Percentiles rank a stretch among this genome's conserved stretches.
These are phyloP conservation scores for Candida buenavistaensis DNA, from an alignment of 1,139 yeast genomes.

Conservation along the genomic window DNA sequence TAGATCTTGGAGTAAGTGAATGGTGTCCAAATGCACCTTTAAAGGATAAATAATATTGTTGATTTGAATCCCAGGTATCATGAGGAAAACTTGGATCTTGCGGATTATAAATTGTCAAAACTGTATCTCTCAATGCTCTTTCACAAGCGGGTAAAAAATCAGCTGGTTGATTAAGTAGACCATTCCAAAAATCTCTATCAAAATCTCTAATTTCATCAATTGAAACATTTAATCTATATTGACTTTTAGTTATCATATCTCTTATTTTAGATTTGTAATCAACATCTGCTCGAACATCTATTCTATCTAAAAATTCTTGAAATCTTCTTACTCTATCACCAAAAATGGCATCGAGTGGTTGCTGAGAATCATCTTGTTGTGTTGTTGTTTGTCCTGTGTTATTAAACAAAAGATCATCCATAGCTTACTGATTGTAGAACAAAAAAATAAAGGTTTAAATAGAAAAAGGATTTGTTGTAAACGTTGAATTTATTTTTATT, in stretches of 20 bases:
- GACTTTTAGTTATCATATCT: slow-evolving; percentile 65
- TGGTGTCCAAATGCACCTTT: slow-evolving; percentile 92
- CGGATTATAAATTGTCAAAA: slow-evolving; percentile 65
- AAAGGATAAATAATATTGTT: slow-evolving; percentile 75
- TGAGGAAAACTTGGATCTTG: slow-evolving; percentile 45
- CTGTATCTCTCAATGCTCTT: slow-evolving; percentile 81
- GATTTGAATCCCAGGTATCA: slow-evolving; percentile 53
- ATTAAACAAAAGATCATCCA: slow-evolving; percentile 4
- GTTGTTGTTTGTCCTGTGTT: slow-evolving; percentile 1
- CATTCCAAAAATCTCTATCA: slow-evolving; percentile 77
- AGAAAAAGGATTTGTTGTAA: slow-evolving; percentile 2
- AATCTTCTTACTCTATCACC: slow-evolving; percentile 86
- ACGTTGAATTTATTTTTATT: background rate
- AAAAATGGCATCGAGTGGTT: slow-evolving; percentile 50
- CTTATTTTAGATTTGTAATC: slow-evolving; percentile 71
- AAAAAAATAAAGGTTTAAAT: slow-evolving; percentile 4
- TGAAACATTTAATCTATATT: slow-evolving; percentile 69
- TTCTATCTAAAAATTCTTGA: slow-evolving; percentile 77
- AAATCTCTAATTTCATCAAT: slow-evolving; percentile 88
- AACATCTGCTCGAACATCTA: slow-evolving; percentile 41
- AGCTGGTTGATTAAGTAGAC: slow-evolving; percentile 74
- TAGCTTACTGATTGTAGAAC: slow-evolving; percentile 1
- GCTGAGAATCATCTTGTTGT: slow-evolving; percentile 15
- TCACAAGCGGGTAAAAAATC: slow-evolving; percentile 90
- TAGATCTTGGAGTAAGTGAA: slow-evolving; percentile 83